Evolutionary conservation across 2,329 filamentous ascomycete species (phyloP), one percentile per base, ranked within the genome.

Genomic region (Talaromyces sp.): DNA sequence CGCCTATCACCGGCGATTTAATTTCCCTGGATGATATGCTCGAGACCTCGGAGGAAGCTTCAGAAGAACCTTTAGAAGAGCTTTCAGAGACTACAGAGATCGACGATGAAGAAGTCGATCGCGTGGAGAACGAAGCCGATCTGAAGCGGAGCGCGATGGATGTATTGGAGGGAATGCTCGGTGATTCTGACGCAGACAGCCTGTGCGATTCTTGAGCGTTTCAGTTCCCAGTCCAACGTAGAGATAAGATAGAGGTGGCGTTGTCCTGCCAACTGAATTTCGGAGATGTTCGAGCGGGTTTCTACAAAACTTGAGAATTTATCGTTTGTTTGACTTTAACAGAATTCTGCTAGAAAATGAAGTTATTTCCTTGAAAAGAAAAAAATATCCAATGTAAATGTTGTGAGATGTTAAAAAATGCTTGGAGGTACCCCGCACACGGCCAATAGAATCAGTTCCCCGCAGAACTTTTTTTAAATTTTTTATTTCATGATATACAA

Each of bases 91-190:
- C 41, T 43, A n/a, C 41, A 21, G 41, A n/a, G n/a, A 43, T n/a
- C 17, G 41, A 43, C 32, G 53, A 61, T 31, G 32, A 58, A 4
- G 46, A 19, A 14, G 14, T n/a, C 21, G 24, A 51, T 13, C 65
- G 70, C 7, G 58, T 70, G 13, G 69, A 71, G 56, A 58, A 64
- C 21, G 64, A 70, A 55, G 62, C 57, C 6, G 65, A 65, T 46
- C 10, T 69, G 32, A 66, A 70, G 54, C 65, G 67, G 6, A 67
- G 60, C 21, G 67, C 69, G 13, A 58, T 72, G n/a, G 69, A 73
- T 51, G 63, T 56, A 27, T 62, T 71, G 9, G 54, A 59, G 26
- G 43, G 49, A 10, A 59, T 62, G 57, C 56, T 62, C 49, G 17
- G 21, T 14, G 54, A 57, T 46, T 58, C 56, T 3, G 57, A 57